phyloP scores from a whole-genome alignment of 176 grass and related monocot species.

The Triticum timopheevii region DNA sequence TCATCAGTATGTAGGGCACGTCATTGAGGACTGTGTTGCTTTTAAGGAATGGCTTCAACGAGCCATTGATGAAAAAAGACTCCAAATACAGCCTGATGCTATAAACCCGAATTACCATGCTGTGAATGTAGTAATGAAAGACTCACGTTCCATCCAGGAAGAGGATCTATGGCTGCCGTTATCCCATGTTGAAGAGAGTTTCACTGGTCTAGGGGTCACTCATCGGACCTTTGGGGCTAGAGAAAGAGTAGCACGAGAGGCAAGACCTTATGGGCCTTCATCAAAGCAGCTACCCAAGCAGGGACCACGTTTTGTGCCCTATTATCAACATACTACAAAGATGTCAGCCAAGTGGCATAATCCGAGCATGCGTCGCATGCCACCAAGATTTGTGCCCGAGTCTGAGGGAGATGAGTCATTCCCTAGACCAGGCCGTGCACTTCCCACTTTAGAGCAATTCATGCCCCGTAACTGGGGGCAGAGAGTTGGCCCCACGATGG shows the following conservation, averaged over 20 bases:
- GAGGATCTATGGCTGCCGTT: too few relatives aligned
- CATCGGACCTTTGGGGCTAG: neutral
- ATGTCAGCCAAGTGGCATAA: neutral
- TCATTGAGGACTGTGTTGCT: too few relatives aligned
- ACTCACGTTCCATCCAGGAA: too few relatives aligned
- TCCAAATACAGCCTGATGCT: too few relatives aligned
- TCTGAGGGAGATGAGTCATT: neutral
- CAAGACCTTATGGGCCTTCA: neutral
- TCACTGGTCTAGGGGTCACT: neutral
- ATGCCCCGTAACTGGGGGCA: neutral
- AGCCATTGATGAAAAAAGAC: too few relatives aligned
- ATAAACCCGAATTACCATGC: too few relatives aligned
- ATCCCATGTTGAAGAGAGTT: too few relatives aligned
- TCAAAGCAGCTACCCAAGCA: neutral
- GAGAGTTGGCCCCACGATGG: too few relatives aligned
- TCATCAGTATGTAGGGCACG: too few relatives aligned
- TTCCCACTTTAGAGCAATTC: neutral
- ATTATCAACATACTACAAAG: neutral
- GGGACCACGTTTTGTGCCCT: neutral
- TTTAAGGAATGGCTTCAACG: too few relatives aligned
- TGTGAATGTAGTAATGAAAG: too few relatives aligned
- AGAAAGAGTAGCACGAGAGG: neutral
- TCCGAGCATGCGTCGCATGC: neutral
- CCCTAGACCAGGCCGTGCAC: rapidly evolving
- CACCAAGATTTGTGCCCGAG: neutral